A percentile compares a stretch with the other conserved stretches of the same genome.
Evolutionary conservation across 257 asterid genomes (phyloP).

Genomic region (Fraxinus quadrangulata): DNA sequence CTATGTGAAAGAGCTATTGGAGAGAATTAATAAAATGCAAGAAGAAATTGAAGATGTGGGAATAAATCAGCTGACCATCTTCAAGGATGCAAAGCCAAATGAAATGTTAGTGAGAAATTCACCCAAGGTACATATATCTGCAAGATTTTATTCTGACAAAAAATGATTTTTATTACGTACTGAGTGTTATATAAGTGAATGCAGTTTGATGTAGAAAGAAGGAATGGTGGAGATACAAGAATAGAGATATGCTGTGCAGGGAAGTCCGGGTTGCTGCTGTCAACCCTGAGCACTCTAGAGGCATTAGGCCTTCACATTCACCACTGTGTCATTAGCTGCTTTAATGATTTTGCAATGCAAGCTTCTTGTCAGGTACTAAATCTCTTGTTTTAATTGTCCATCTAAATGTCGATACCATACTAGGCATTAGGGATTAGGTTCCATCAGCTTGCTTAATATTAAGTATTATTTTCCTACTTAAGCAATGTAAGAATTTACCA

Average conservation of each 20-base stretch:
- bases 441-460: too few relatives aligned
- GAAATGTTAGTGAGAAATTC: conserved; percentile 57
- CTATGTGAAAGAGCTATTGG: conserved; percentile 73
- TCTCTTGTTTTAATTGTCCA: too few relatives aligned
- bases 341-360: conserved; percentile 64
- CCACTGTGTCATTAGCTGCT: conserved; percentile 76
- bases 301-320: conserved; percentile 72
- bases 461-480: too few relatives aligned
- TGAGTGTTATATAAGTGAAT: background rate
- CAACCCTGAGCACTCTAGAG: conserved; percentile 72
- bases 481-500: too few relatives aligned
- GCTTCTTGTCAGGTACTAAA: conserved; percentile 61
- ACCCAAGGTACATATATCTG: conserved; percentile 55
- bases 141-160: background rate
- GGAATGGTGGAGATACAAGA: conserved; percentile 40
- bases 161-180: background rate
- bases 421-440: too few relatives aligned
- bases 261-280: conserved; percentile 65
- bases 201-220: conserved; percentile 76
- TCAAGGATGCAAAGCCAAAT: conserved; percentile 56
- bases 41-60: conserved; percentile 47
- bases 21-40: conserved; percentile 58
- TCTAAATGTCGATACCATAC: too few relatives aligned
- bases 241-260: conserved; percentile 59
- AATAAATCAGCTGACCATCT: conserved; percentile 42